phyloP scores from a whole-genome alignment of 164 flowering plant genomes.

The Paratinospora sagittata region DNA sequence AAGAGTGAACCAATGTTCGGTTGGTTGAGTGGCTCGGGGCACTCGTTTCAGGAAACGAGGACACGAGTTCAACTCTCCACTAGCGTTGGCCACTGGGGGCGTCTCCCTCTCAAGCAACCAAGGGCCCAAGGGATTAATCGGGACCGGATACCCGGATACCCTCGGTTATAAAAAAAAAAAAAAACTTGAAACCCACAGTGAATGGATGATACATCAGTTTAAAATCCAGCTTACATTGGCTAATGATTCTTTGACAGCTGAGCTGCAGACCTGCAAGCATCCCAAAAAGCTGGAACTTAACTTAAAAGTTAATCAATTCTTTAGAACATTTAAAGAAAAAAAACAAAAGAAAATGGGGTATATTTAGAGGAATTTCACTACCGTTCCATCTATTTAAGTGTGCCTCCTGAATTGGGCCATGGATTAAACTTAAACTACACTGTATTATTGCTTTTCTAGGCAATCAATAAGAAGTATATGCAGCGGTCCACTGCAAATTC shows the following conservation, averaged over 20 bases:
- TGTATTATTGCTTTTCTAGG: slow-evolving; percentile 1
- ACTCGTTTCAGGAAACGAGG: too few species aligned
- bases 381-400: neutral
- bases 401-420: slow-evolving; percentile 7
- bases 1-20: too few species aligned
- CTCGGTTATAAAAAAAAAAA: too few species aligned
- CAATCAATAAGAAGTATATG: neutral
- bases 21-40: too few species aligned
- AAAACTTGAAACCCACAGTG: too few species aligned
- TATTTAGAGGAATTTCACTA: slow-evolving; percentile 8
- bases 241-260: slow-evolving; percentile 76
- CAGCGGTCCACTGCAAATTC: slow-evolving; percentile 17
- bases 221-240: slow-evolving; percentile 64
- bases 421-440: slow-evolving; percentile 5
- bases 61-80: too few species aligned
- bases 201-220: slow-evolving; percentile 20
- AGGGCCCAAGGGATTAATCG: too few species aligned
- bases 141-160: too few species aligned
- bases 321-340: neutral
- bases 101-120: too few species aligned
- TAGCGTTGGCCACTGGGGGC: too few species aligned
- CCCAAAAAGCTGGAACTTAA: neutral
- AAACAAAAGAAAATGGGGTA: neutral
- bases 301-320: too few species aligned
- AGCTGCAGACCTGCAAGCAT: slow-evolving; percentile 61